These are phyloP conservation scores for Ziziphus jujuba DNA, from an alignment of 306 rosid genomes.

Conservation along the genomic window DNA sequence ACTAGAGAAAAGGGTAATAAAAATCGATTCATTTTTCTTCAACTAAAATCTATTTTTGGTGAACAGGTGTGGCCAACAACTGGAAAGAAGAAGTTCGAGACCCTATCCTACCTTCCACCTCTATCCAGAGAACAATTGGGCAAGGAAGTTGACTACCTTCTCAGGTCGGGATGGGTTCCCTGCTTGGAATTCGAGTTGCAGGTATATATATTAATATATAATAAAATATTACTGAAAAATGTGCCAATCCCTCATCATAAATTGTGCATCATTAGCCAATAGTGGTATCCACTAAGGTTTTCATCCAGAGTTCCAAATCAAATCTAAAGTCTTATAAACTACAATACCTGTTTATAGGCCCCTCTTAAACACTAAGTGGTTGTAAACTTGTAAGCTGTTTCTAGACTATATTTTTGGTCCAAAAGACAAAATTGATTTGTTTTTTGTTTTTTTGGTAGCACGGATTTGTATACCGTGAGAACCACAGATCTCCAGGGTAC, in stretches of 20 bases:
- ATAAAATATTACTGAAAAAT: too few species aligned
- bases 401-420: too few species aligned
- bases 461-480: slow-evolving; percentile 52
- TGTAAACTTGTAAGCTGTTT: too few species aligned
- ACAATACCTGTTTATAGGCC: too few species aligned
- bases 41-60: neutral
- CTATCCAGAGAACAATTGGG: neutral
- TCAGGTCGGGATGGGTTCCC: slow-evolving; percentile 54
- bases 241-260: too few species aligned
- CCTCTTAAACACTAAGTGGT: too few species aligned
- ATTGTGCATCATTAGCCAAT: too few species aligned
- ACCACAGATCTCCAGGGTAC: slow-evolving; percentile 70
- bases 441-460: slow-evolving; percentile 25
- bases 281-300: too few species aligned
- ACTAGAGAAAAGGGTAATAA: too few species aligned
- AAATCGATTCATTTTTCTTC: neutral
- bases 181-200: slow-evolving; percentile 66
- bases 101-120: slow-evolving; percentile 73
- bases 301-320: neutral
- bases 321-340: too few species aligned
- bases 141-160: slow-evolving; percentile 62
- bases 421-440: neutral
- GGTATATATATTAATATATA: too few species aligned
- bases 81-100: slow-evolving; percentile 67
- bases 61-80: slow-evolving; percentile 73